Conservation (phyloP, 345 rosid genomes). For the Populus deltoides region DNA sequence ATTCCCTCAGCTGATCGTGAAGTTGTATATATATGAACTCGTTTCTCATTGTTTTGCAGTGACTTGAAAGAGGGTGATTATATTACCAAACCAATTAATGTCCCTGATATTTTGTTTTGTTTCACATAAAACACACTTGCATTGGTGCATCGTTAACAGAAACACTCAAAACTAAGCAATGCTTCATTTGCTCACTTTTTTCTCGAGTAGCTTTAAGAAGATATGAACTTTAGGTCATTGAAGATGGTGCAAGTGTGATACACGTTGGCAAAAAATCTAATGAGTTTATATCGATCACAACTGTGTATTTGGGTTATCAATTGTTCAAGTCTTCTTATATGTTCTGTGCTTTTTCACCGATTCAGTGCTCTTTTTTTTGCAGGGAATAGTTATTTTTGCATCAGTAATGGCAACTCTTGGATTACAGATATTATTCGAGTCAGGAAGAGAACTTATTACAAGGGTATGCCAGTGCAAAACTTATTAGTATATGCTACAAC, state of each 20-base stretch:
- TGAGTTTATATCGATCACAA: neutral
- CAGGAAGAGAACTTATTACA: slow-evolving; percentile 43
- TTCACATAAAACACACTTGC: neutral
- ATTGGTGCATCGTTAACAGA: neutral
- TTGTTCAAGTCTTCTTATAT: neutral
- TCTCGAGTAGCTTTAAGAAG: neutral
- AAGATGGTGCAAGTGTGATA: neutral
- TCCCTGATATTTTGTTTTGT: neutral
- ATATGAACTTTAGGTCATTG: neutral
- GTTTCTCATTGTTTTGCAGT: neutral
- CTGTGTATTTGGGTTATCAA: neutral
- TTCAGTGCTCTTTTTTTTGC: neutral
- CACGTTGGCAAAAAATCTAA: neutral
- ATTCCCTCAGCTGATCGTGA: neutral
- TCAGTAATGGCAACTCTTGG: slow-evolving; percentile 59
- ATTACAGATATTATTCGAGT: slow-evolving; percentile 51
- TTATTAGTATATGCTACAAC: neutral
- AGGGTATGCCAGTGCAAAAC: slow-evolving; percentile 23
- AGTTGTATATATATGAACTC: neutral
- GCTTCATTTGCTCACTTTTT: neutral
- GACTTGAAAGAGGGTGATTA: neutral
- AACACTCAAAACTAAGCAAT: neutral
- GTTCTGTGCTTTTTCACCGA: neutral
- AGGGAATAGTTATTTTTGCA: slow-evolving; percentile 58
- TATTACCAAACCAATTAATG: neutral